Evolutionary conservation across 2,329 filamentous ascomycete genomes (phyloP).

Genomic region (Trichoderma sp.): DNA sequence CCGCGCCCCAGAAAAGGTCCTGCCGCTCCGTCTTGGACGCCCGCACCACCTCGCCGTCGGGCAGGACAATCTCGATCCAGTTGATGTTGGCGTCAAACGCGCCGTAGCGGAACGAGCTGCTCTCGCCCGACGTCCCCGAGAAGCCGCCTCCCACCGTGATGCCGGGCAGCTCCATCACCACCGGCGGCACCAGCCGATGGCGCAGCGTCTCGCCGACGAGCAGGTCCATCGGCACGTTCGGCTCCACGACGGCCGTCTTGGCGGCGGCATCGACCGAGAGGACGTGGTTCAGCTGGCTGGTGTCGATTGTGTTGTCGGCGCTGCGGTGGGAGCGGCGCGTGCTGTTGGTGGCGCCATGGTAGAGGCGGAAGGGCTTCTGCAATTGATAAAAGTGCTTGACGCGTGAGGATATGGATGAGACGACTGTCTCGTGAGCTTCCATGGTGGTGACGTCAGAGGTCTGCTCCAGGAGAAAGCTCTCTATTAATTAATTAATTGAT

Average conservation of each 20-base stretch:
- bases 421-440: constrained; percentile 52
- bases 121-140: constrained; percentile 69
- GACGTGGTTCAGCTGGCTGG: constrained; percentile 65
- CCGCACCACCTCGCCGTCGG: constrained; percentile 59
- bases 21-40: constrained; percentile 58
- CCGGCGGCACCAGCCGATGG: constrained; percentile 62
- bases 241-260: constrained; percentile 67
- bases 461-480: neutral
- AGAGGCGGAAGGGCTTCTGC: constrained; percentile 68
- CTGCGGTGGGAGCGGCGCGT: constrained; percentile 62
- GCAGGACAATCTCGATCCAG: constrained; percentile 67
- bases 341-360: constrained; percentile 77
- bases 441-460: constrained; percentile 36
- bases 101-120: constrained; percentile 68
- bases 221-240: constrained; percentile 70
- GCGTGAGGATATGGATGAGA: constrained; percentile 49
- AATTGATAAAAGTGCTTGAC: constrained; percentile 50
- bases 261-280: constrained; percentile 59
- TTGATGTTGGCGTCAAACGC: constrained; percentile 66
- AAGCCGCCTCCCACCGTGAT: constrained; percentile 72
- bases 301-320: constrained; percentile 65
- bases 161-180: constrained; percentile 74
- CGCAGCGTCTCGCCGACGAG: constrained; percentile 62
- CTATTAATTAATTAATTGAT: neutral
- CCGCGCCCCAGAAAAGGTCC: constrained; percentile 68